Percentiles rank a stretch among this genome's conserved stretches.
These are phyloP conservation scores for Chrysanthemum makinoi DNA, from an alignment of 129 eudicot genomes.

Conservation along the genomic window DNA sequence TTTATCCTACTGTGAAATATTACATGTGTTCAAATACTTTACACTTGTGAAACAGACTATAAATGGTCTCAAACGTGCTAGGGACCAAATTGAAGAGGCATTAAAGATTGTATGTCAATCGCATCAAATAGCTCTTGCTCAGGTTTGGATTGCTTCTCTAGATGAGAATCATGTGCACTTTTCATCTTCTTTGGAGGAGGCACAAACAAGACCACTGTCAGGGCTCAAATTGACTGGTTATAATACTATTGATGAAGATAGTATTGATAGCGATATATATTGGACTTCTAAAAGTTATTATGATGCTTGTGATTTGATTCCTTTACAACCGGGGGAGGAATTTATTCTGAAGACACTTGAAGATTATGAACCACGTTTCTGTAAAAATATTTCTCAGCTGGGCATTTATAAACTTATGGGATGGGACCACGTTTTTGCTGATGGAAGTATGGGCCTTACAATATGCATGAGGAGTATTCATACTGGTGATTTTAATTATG, in stretches of 20 bases:
- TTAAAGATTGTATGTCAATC: neutral
- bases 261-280: too few relatives aligned
- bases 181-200: conserved; percentile 4
- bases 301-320: neutral
- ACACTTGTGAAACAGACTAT: too few relatives aligned
- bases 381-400: too few relatives aligned
- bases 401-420: too few relatives aligned
- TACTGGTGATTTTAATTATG: neutral
- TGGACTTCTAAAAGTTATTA: too few relatives aligned
- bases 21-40: too few relatives aligned
- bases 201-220: neutral
- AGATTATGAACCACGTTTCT: neutral
- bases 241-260: too few relatives aligned
- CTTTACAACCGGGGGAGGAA: neutral
- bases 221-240: conserved; percentile 13
- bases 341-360: neutral
- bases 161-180: conserved; percentile 11
- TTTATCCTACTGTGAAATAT: too few relatives aligned
- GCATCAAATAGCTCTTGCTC: neutral
- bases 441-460: too few relatives aligned
- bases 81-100: neutral
- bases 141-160: conserved; percentile 9
- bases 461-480: conserved; percentile 18
- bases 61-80: neutral
- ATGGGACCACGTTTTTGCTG: too few relatives aligned